Percentiles rank a stretch among this genome's conserved stretches.
Conservation (phyloP, 2,329 filamentous ascomycete species). For the Colletotrichum lentis region DNA sequence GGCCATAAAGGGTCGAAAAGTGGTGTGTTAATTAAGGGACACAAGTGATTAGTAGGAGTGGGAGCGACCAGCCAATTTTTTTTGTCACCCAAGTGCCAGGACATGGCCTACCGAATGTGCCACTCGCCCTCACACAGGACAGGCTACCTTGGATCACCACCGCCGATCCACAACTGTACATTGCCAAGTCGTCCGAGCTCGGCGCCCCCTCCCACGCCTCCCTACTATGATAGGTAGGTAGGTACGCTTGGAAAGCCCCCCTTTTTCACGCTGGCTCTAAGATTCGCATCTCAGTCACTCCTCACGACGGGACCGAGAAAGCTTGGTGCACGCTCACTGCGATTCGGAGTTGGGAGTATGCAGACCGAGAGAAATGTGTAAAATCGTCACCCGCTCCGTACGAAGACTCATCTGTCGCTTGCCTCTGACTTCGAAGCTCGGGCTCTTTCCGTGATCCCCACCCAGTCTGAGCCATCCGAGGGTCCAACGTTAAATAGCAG, state of each 20-base stretch:
- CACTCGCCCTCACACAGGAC: constrained; percentile 1
- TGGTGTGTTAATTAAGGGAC: too few relatives aligned
- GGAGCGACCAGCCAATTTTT: too few relatives aligned
- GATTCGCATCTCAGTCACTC: neutral
- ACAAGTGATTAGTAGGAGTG: too few relatives aligned
- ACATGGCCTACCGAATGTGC: constrained; percentile 18
- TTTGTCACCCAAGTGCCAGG: too few relatives aligned
- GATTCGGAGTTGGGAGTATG: neutral
- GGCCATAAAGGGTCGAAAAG: too few relatives aligned
- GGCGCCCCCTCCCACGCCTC: neutral
- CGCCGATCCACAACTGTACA: constrained; percentile 23
- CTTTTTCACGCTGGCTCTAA: constrained; percentile 9
- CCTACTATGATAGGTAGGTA: too few relatives aligned
- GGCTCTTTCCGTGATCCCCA: constrained; percentile 20
- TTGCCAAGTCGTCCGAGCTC: constrained; percentile 28
- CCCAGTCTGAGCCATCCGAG: constrained; percentile 3
- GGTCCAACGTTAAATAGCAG: constrained; percentile 21
- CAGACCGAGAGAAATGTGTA: neutral
- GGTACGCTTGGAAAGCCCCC: constrained; percentile 14
- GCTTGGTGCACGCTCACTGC: too few relatives aligned
- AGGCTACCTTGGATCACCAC: constrained; percentile 27
- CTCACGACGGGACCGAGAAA: too few relatives aligned
- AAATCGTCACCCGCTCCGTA: neutral
- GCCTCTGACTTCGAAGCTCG: constrained; percentile 1
- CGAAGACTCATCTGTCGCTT: neutral